Base-by-base conservation (phyloP, 2,329 filamentous ascomycete genomes). In the Aspergillus neoniger region DNA sequence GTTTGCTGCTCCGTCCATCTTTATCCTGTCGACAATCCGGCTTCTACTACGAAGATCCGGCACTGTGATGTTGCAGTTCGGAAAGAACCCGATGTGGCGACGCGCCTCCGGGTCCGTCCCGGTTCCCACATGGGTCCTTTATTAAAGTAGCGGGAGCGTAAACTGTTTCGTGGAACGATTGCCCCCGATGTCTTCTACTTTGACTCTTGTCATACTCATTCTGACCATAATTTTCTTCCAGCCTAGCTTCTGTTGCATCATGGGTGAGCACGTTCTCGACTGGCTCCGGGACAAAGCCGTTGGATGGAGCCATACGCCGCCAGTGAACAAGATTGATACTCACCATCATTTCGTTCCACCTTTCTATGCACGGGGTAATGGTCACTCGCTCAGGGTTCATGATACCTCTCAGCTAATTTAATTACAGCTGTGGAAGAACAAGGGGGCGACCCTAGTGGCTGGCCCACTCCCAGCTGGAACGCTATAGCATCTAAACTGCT, bases 271-370 rank as follows among this genome's bases (percentile, higher is more conserved):
- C 41, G 41, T 10, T 21, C 17, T 6, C n/a, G 65, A 67, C 21
- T 69, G 66, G 67, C 60, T 69, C 5, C 50, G 38, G 21, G 65
- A 62, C 1, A 68, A 69, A 41, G 58, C 58, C 6, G 43, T 63
- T 5, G 63, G 62, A 1, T 69, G 66, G 67, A 61, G 36, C 23
- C 57, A 60, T 36, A 38, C 19, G 10, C 66, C 66, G 15, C 63
- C 62, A 10, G 50, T 65, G 6, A 64, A 67, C 57, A 70, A 69
- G 59, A 65, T 70, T 30, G 68, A 70, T 32, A 69, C 66, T 14
- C 68, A 70, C 32, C 68, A 70, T 53, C 67, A 70, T 53, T 62
- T 44, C 47, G 66, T 70, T 9, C 66, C 68, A 7, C 43, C 61
- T 10, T 67, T 69, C 50, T 70, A 69, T 62, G 54, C 9, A 62